Base-by-base conservation (phyloP, 495 filamentous ascomycete species). In the Aspergillus funiculosus region DNA sequence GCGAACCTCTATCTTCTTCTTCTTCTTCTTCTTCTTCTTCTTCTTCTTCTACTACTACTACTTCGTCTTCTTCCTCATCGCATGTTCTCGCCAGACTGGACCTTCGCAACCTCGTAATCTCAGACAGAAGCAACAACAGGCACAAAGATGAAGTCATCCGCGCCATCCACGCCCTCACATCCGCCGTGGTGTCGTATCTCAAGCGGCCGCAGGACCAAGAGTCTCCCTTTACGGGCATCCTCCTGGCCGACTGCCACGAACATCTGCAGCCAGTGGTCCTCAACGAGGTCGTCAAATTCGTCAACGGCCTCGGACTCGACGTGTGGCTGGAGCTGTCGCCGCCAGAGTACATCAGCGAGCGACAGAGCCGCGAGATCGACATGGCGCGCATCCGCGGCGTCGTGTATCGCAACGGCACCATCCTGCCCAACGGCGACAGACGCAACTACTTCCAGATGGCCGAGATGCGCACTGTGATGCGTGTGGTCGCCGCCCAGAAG, bases 71-170 rank as follows among this genome's bases (percentile, higher is more conserved):
- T 8, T 53, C 36, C 13, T 35, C 56, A 11, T 27, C 51, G 25
- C 49, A 60, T 51, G 42, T 58, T 9, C 41, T 69, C 22, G 62
- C 50, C 14, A 32, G 66, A 20, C 31, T 68, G 19, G 59, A 68
- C 10, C 39, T 55, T 4, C 47, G 39, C 10, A 36, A 21, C 13
- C 37, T 55, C 7, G 39, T 47, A 10, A 28, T 13, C 5, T 43
- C 52, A 1, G 46, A 54, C 13, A 27, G n/a, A 6, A 38, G 42
- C 27, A 13, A 28, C 5, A n/a, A n/a, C n/a, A n/a, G n/a, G n/a
- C 9, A 44, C 15, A 39, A 22, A 7, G 47, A 51, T n/a, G 43
- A 55, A 25, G 43, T 40, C 15, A 34, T 41, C n/a, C 25, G 42
- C 18, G 11, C 32, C 2, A 8, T 55, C 11, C 31, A 11, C 5